phyloP scores from a whole-genome alignment of 1,284 basidiomycete genomes.

The Ceratobasidium sp. region DNA sequence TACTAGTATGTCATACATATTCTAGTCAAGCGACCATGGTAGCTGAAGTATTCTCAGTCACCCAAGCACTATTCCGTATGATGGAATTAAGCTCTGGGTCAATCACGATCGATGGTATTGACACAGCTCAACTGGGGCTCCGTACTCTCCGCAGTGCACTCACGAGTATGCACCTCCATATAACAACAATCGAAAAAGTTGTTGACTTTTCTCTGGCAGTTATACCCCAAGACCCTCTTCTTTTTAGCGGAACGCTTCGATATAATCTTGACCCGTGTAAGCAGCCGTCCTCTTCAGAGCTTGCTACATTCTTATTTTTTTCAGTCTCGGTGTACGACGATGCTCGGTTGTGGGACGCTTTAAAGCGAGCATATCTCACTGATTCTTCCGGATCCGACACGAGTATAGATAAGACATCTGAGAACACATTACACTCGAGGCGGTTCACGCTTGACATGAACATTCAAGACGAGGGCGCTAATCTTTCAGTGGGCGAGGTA shows the following conservation, averaged over 20 bases:
- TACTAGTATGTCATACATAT: conserved; percentile 44
- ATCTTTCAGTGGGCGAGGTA: conserved; percentile 73
- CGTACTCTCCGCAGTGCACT: not conserved
- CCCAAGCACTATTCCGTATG: conserved; percentile 65
- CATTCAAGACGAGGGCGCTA: conserved; percentile 87
- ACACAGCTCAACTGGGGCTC: conserved; percentile 62
- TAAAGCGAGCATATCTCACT: conserved; percentile 72
- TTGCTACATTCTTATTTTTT: conserved; percentile 62
- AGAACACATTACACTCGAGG: conserved; percentile 35
- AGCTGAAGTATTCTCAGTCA: conserved; percentile 65
- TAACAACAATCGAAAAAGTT: not conserved
- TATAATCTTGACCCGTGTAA: conserved; percentile 79
- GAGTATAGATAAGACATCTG: conserved; percentile 60
- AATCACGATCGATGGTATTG: conserved; percentile 65
- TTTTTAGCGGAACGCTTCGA: conserved; percentile 72
- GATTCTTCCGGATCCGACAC: conserved; percentile 69
- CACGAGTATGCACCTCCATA: conserved; percentile 5
- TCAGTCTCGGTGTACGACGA: conserved; percentile 74
- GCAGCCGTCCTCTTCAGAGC: conserved; percentile 55
- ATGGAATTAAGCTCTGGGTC: conserved; percentile 76
- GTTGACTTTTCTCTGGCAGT: conserved; percentile 55
- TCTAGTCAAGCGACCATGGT: not conserved
- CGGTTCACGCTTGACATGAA: conserved; percentile 82
- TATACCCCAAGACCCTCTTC: conserved; percentile 86
- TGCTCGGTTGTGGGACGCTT: conserved; percentile 82